These are phyloP conservation scores for Paxillus ammoniavirescens DNA, from an alignment of 768 basidiomycete genomes.

Conservation along the genomic window DNA sequence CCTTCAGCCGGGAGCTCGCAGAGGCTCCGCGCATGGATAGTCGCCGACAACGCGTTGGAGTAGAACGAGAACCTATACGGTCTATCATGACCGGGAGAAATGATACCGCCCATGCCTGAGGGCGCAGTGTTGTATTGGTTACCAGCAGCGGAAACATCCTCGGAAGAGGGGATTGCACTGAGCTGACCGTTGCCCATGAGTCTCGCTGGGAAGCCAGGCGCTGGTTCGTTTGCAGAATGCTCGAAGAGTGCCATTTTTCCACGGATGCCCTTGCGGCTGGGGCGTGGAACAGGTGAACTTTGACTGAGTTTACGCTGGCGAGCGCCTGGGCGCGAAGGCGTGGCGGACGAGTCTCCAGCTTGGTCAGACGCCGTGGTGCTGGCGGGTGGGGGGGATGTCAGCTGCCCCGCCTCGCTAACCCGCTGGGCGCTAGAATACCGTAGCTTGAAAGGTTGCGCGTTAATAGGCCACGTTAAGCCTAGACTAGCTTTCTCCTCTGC, in stretches of 20 bases:
- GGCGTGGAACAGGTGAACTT: slow-evolving; percentile 67
- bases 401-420: slow-evolving; percentile 8
- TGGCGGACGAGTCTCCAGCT: slow-evolving; percentile 7
- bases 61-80: slow-evolving; percentile 99
- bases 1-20: slow-evolving; percentile 93
- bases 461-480: slow-evolving; percentile 50
- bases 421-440: slow-evolving; percentile 14
- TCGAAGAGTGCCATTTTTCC: slow-evolving; percentile 96
- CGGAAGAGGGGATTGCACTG: slow-evolving; percentile 41
- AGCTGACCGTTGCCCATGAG: slow-evolving; percentile 29
- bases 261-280: slow-evolving; percentile 54
- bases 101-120: slow-evolving; percentile 30
- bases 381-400: background rate
- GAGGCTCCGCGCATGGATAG: slow-evolving; percentile 91
- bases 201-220: slow-evolving; percentile 45
- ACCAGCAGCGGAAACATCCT: slow-evolving; percentile 32
- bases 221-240: slow-evolving; percentile 45
- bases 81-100: slow-evolving; percentile 67
- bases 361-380: slow-evolving; percentile 8
- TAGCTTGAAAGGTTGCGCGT: slow-evolving; percentile 20
- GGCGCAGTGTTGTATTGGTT: slow-evolving; percentile 11
- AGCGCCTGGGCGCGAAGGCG: slow-evolving; percentile 29
- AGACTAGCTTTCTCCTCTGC: slow-evolving; percentile 62
- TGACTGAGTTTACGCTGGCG: slow-evolving; percentile 89
- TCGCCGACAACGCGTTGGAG: slow-evolving; percentile 86